Evolutionary conservation across 1,139 yeast genomes (phyloP), one percentile per base, ranked within the genome.

Genomic region (Yamadazyma atlantica): DNA sequence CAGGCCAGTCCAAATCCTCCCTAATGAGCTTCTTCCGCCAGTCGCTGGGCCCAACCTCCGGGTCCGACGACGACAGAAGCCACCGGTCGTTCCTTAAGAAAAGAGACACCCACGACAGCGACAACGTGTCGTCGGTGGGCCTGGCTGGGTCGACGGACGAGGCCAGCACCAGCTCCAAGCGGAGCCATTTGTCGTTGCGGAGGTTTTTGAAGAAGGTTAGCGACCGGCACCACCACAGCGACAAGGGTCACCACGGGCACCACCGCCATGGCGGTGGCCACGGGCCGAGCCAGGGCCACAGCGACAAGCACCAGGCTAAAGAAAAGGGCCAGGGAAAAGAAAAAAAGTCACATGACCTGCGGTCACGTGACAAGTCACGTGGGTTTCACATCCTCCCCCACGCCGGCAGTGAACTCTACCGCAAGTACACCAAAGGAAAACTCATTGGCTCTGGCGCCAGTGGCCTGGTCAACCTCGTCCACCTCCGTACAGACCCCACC

Each of bases 391-490:
- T 49, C n/a, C 33, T 49, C 24, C 54, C 58, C 1, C 50, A 52
- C 37, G 38, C 54, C 3, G 38, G 50, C 4, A 50, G 59, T 17
- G 59, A 55, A 13, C 43, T 62, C 17, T 58, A 57, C 41, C 54
- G 72, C 32, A 78, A 78, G 50, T 83, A 82, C 51, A 86, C 87
- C n/a, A 40, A 51, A 7, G 86, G 85, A 1, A 73, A 68, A 46
- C 55, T 77, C 19, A 61, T 79, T 14, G 94, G 94, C 4, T 74
- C 84, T 37, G 94, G 94, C 18, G 90, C 92, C 6, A 82, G 86
- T 30, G 92, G 94, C 0, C 77, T 85, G 2, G 94, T 85, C 12
- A 73, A 78, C 39, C 68, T 82, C 34, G 78, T 81, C 4, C 67
- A 72, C 17, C 63, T 76, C 31, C 64, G 64, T 23, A 53, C 66